Evolutionary conservation across 352 stramenopile species (phyloP).

Genomic region (Saprolegnia diclina): DNA sequence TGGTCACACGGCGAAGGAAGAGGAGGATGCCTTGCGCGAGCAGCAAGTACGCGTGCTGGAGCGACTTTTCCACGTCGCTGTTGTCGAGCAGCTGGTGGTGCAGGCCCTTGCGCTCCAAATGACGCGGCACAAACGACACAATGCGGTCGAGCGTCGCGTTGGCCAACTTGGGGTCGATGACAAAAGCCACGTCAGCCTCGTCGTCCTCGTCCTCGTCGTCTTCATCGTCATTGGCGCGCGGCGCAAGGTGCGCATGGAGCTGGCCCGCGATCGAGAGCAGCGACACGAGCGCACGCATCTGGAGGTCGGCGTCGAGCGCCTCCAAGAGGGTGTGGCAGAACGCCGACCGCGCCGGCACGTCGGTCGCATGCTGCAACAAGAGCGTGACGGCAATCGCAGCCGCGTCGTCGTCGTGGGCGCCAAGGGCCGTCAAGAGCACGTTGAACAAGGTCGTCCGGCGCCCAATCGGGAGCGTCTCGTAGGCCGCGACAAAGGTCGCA

Average conservation of each 20-base stretch:
- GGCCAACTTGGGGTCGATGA: constrained; percentile 34
- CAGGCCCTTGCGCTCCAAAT: constrained; percentile 58
- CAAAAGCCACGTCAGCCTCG: constrained; percentile 46
- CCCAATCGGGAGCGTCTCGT: constrained; percentile 52
- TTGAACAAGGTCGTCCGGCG: constrained; percentile 59
- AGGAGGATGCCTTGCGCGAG: constrained; percentile 71
- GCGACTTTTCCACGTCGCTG: constrained; percentile 32
- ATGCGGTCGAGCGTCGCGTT: constrained; percentile 35
- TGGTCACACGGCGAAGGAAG: constrained; percentile 73
- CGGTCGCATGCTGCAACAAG: constrained; percentile 39
- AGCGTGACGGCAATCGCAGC: constrained; percentile 54
- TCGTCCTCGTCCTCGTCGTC: constrained; percentile 45
- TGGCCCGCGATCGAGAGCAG: constrained; percentile 57
- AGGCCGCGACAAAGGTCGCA: constrained; percentile 66
- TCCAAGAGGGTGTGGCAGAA: constrained; percentile 69
- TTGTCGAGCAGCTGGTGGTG: constrained; percentile 70
- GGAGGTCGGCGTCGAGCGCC: constrained; percentile 43
- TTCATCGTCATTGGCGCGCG: constrained; percentile 40
- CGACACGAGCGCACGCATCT: constrained; percentile 56
- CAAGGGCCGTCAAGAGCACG: constrained; percentile 54
- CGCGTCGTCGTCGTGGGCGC: constrained; percentile 35
- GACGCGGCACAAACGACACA: constrained; percentile 58
- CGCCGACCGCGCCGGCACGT: constrained; percentile 41
- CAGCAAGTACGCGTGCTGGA: constrained; percentile 77
- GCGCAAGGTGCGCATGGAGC: constrained; percentile 49